Conservation (phyloP, 2,329 filamentous ascomycete species). For the Phoma herbarum region DNA sequence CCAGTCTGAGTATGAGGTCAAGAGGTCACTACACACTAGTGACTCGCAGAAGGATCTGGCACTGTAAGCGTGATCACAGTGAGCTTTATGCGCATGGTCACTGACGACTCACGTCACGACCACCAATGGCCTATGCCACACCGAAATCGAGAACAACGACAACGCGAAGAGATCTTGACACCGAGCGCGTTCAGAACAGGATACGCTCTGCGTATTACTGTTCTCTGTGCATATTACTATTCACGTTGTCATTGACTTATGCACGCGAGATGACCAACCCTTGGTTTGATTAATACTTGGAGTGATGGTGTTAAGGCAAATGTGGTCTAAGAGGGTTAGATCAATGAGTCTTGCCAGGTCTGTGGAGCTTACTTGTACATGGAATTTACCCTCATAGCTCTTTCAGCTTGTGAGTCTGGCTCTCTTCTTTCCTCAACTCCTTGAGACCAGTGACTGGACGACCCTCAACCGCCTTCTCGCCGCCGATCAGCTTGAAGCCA, state of each 20-base stretch:
- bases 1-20: neutral
- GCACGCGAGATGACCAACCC: neutral
- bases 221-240: too few relatives aligned
- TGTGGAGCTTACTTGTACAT: neutral
- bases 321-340: neutral
- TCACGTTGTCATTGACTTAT: neutral
- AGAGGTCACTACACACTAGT: neutral
- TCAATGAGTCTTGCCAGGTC: neutral
- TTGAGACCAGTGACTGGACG: slow-evolving; percentile 51
- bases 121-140: neutral
- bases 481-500: slow-evolving; percentile 77
- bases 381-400: slow-evolving; percentile 48
- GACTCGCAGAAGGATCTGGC: neutral
- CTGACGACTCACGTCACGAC: neutral
- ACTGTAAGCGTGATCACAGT: too few relatives aligned
- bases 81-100: neutral
- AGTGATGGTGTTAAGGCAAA: neutral
- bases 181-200: too few relatives aligned
- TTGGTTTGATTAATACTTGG: neutral
- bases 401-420: slow-evolving; percentile 47
- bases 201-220: too few relatives aligned
- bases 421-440: slow-evolving; percentile 48
- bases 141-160: neutral
- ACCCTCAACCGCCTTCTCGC: slow-evolving; percentile 63
- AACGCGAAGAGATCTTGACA: neutral